phyloP scores from a whole-genome alignment of 306 rosid species.

The Coriaria nepalensis region DNA sequence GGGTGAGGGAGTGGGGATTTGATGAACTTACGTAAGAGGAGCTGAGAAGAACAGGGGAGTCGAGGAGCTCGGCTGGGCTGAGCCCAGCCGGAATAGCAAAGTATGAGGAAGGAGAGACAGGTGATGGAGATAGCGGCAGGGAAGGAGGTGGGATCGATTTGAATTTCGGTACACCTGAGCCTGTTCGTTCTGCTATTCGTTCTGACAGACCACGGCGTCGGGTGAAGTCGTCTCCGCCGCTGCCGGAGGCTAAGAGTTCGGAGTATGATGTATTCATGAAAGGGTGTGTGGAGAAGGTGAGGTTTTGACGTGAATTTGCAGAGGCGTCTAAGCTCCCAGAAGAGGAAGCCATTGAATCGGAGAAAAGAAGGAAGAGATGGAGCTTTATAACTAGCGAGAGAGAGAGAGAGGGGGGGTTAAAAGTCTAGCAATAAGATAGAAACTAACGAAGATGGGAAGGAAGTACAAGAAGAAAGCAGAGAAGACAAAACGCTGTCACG shows the following conservation, averaged over 20 bases:
- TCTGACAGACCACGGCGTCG: conserved; percentile 30
- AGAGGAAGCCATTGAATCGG: conserved; percentile 28
- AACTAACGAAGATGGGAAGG: conserved; percentile 1
- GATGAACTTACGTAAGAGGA: conserved; percentile 40
- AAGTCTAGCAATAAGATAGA: not conserved
- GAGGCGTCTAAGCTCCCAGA: conserved; percentile 56
- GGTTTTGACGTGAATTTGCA: conserved; percentile 31
- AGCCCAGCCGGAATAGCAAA: conserved; percentile 63
- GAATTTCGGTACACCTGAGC: conserved; percentile 63
- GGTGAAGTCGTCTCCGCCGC: not conserved
- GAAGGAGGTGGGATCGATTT: conserved; percentile 77
- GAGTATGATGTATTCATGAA: conserved; percentile 74
- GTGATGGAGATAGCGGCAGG: conserved; percentile 65
- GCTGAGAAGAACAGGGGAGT: conserved; percentile 77
- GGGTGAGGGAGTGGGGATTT: no score
- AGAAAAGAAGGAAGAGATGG: not conserved
- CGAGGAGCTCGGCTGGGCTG: conserved; percentile 78
- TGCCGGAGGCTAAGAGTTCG: conserved; percentile 42
- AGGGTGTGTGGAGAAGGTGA: conserved; percentile 51
- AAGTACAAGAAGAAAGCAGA: conserved; percentile 1
- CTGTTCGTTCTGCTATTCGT: conserved; percentile 32
- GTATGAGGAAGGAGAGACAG: conserved; percentile 57
- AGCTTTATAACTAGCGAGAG: conserved; percentile 8
- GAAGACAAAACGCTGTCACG: not conserved
- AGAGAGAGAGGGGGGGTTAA: not conserved